These are phyloP conservation scores for Lyophyllum decastes DNA, from an alignment of 768 basidiomycete species.

Conservation along the genomic window DNA sequence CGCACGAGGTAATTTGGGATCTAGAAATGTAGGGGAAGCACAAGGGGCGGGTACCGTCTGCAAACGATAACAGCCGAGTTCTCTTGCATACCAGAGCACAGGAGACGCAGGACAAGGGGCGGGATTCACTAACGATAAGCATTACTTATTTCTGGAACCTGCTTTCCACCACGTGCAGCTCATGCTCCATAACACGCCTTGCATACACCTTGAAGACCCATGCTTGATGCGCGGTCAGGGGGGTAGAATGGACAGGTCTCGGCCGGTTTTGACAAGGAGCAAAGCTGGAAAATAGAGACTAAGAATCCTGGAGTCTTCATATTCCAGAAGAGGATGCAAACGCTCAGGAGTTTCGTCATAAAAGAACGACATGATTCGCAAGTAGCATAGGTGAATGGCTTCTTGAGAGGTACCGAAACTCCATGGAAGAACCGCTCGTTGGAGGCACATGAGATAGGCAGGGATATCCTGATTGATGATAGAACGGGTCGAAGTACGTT, in stretches of 20 bases:
- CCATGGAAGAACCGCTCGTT: neutral
- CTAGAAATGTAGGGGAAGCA: neutral
- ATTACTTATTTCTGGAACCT: neutral
- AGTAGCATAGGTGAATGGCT: neutral
- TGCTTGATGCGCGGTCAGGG: neutral
- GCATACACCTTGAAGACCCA: neutral
- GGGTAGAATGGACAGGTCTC: too few species aligned
- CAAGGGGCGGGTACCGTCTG: constrained; percentile 2
- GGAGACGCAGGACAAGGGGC: neutral
- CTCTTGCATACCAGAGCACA: neutral
- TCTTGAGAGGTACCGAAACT: neutral
- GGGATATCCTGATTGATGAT: neutral
- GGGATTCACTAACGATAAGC: neutral
- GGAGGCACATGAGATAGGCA: neutral
- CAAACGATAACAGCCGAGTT: neutral
- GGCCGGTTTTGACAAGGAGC: too few species aligned
- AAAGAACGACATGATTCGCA: neutral
- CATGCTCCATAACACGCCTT: neutral
- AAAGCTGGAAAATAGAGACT: too few species aligned
- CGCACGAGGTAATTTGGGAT: neutral
- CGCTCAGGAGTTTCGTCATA: neutral
- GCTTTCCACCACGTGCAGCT: neutral
- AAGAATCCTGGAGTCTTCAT: neutral
- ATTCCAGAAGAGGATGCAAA: neutral
- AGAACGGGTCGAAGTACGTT: neutral